Percentiles rank a stretch among this genome's conserved stretches.
Evolutionary conservation across 2,329 filamentous ascomycete genomes (phyloP).

Genomic region (Arthroderma sp.): DNA sequence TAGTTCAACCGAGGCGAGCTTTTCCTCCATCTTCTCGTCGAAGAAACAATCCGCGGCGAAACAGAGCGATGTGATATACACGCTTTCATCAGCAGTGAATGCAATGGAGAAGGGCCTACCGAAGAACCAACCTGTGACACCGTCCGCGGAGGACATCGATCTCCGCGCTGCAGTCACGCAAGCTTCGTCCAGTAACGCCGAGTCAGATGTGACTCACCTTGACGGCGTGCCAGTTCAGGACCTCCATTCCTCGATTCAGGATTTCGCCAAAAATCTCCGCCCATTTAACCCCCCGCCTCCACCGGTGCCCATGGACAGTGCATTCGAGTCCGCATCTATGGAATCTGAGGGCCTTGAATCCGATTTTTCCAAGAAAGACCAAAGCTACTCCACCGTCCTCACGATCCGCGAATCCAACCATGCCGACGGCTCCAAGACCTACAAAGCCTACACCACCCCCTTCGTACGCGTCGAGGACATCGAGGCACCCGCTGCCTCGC

Average conservation of each 20-base stretch:
- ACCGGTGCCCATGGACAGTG: conserved; percentile 47
- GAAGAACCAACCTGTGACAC: conserved; percentile 27
- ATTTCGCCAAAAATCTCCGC: conserved; percentile 55
- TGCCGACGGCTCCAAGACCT: conserved; percentile 37
- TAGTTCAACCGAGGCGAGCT: conserved; percentile 56
- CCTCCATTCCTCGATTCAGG: conserved; percentile 53
- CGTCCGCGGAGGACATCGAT: conserved; percentile 21
- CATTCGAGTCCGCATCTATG: conserved; percentile 21
- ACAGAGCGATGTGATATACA: conserved; percentile 50
- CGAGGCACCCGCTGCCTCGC: conserved; percentile 21
- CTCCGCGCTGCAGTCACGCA: conserved; percentile 19
- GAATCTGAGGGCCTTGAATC: conserved; percentile 18
- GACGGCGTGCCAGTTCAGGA: conserved; percentile 41
- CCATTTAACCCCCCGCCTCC: conserved; percentile 79
- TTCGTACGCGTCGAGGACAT: conserved; percentile 31
- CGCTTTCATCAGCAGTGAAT: conserved; percentile 40
- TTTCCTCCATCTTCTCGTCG: conserved; percentile 70
- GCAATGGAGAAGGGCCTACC: conserved; percentile 29
- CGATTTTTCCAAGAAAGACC: conserved; percentile 18
- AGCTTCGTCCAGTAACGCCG: conserved; percentile 17
- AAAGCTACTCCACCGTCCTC: conserved; percentile 37
- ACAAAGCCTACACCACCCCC: conserved; percentile 38
- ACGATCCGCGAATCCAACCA: conserved; percentile 41
- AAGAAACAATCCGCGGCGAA: conserved; percentile 33
- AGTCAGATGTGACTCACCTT: conserved; percentile 25